These are phyloP conservation scores for Clavispora vitiphila DNA, from an alignment of 805 yeast species.

Conservation along the genomic window DNA sequence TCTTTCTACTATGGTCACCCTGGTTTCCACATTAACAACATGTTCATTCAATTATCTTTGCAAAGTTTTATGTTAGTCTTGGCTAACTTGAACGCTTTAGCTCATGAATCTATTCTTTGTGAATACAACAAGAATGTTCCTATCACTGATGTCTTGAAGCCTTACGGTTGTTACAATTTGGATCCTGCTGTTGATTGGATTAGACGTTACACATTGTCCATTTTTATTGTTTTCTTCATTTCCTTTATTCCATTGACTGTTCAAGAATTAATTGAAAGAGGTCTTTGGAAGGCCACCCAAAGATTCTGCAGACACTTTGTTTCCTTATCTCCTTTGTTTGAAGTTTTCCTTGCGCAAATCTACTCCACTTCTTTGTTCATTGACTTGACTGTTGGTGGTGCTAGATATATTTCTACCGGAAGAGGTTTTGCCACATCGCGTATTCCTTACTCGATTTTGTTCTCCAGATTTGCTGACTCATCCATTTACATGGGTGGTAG, in stretches of 20 bases:
- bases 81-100: constrained; percentile 58
- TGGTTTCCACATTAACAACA: constrained; percentile 78
- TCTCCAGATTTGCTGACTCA: constrained; percentile 61
- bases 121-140: constrained; percentile 54
- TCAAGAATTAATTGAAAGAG: constrained; percentile 74
- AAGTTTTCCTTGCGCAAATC: constrained; percentile 72
- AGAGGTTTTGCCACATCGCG: constrained; percentile 78
- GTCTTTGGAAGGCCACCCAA: constrained; percentile 62
- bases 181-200: constrained; percentile 73
- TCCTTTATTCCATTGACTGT: constrained; percentile 72
- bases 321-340: constrained; percentile 73
- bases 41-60: constrained; percentile 63
- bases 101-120: constrained; percentile 59
- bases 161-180: constrained; percentile 68
- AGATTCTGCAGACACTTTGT: constrained; percentile 62
- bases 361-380: constrained; percentile 66
- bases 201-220: constrained; percentile 65
- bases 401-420: constrained; percentile 77
- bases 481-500: constrained; percentile 81
- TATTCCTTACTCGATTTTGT: constrained; percentile 58
- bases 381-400: constrained; percentile 74
- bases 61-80: constrained; percentile 52
- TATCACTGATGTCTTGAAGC: constrained; percentile 55
- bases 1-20: constrained; percentile 84
- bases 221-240: constrained; percentile 67